A percentile compares a stretch with the other conserved stretches of the same genome.
Conservation (phyloP, 2,329 filamentous ascomycete species). For the Talaromyces sp. region DNA sequence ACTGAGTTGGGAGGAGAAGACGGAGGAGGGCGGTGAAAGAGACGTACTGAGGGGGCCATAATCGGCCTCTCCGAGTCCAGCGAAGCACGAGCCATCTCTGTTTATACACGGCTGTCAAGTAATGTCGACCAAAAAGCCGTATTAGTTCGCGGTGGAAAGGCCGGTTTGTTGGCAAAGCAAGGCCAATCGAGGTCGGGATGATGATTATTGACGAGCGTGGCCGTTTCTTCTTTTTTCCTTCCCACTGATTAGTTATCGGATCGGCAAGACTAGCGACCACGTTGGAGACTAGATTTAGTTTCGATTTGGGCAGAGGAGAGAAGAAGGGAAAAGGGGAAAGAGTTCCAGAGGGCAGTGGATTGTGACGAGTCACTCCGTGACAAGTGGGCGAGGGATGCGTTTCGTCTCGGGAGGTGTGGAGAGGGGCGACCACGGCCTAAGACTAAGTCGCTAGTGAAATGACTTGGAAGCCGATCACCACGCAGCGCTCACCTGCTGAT, state of each 20-base stretch:
- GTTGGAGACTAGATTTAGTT: too few species aligned
- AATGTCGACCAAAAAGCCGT: not conserved
- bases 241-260: not conserved
- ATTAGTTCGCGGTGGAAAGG: not conserved
- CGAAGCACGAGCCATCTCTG: conserved; percentile 37
- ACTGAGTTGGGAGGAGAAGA: not conserved
- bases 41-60: conserved; percentile 49
- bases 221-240: not conserved
- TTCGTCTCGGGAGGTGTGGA: not conserved
- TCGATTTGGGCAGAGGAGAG: not conserved
- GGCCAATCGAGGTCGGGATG: not conserved
- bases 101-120: not conserved
- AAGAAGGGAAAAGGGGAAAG: not conserved
- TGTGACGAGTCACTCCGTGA: too few species aligned
- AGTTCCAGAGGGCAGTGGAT: not conserved
- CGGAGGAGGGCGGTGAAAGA: not conserved
- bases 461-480: not conserved
- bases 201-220: not conserved
- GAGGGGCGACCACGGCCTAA: not conserved
- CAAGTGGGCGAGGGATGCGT: not conserved
- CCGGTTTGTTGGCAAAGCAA: not conserved
- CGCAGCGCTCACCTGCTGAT: not conserved
- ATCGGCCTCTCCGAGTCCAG: conserved; percentile 52
- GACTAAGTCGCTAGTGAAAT: not conserved
- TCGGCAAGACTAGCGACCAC: not conserved